phyloP scores from a whole-genome alignment of 2,329 filamentous ascomycete genomes.

The Elsinoe perseae region DNA sequence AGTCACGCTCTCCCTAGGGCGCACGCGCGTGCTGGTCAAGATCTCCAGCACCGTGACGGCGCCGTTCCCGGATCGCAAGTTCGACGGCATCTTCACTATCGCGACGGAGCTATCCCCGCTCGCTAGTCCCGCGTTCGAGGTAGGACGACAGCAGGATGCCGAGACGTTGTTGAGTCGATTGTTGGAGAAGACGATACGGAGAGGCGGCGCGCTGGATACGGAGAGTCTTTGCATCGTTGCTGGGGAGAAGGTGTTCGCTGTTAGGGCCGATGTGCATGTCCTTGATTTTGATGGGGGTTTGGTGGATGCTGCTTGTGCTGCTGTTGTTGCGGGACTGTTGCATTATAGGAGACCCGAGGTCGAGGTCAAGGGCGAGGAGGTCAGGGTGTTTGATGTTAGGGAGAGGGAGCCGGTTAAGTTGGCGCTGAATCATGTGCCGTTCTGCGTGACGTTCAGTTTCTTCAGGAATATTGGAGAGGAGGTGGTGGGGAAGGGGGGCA shows the following conservation, averaged over 20 bases:
- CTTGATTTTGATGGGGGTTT: constrained; percentile 86
- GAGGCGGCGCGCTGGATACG: constrained; percentile 86
- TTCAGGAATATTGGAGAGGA: constrained; percentile 40
- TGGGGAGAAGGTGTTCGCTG: constrained; percentile 81
- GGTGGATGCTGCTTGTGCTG: constrained; percentile 76
- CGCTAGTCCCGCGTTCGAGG: constrained; percentile 82
- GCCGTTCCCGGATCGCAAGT: constrained; percentile 79
- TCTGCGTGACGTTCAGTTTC: constrained; percentile 84
- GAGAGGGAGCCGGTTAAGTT: constrained; percentile 87
- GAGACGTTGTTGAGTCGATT: constrained; percentile 81
- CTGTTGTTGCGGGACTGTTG: constrained; percentile 76
- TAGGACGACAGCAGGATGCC: constrained; percentile 69
- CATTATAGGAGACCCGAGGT: constrained; percentile 91
- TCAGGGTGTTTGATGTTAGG: constrained; percentile 74
- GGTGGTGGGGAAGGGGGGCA: constrained; percentile 5
- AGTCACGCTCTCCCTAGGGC: constrained; percentile 78
- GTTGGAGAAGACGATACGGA: constrained; percentile 87
- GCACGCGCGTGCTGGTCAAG: constrained; percentile 79
- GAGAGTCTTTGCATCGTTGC: constrained; percentile 92
- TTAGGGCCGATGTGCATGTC: constrained; percentile 87
- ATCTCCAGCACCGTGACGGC: constrained; percentile 83
- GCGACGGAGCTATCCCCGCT: constrained; percentile 85
- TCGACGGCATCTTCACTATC: constrained; percentile 93
- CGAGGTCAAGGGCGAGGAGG: constrained; percentile 70
- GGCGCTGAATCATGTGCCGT: constrained; percentile 83